Evolutionary conservation across 345 rosid genomes (phyloP).

Genomic region (Geranium rotundifolium): DNA sequence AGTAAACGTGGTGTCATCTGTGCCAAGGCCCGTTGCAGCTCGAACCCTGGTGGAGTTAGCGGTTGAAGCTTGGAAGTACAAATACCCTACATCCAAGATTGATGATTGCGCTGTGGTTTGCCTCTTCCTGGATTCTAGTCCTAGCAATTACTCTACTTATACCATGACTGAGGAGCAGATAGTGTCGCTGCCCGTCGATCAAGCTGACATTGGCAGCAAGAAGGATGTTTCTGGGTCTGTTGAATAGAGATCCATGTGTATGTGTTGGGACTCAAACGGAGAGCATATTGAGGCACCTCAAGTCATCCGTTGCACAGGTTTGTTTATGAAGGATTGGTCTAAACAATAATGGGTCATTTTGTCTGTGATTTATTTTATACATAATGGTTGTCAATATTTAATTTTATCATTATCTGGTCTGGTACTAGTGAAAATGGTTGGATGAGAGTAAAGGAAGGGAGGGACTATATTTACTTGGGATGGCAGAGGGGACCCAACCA

Average conservation of each 20-base stretch:
- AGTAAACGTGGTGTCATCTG: slow-evolving; percentile 4
- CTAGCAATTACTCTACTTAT: background rate
- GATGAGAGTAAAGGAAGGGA: background rate
- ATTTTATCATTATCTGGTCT: background rate
- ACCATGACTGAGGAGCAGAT: background rate
- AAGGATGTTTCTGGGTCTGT: background rate
- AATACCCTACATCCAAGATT: slow-evolving; percentile 8
- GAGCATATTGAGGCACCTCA: background rate
- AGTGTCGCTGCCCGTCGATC: background rate
- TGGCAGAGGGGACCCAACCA: background rate
- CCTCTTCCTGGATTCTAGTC: slow-evolving; percentile 5
- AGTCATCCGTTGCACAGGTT: background rate
- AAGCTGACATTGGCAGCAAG: background rate
- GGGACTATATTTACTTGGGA: background rate
- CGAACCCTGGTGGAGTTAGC: slow-evolving; percentile 7
- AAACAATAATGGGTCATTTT: background rate
- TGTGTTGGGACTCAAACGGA: no score
- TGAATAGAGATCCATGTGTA: no score
- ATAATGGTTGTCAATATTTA: background rate
- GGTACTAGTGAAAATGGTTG: background rate
- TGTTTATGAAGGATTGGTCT: background rate
- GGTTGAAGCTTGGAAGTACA: slow-evolving; percentile 4
- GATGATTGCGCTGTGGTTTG: slow-evolving; percentile 13
- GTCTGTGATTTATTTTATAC: background rate
- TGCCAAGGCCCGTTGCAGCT: slow-evolving; percentile 7